A percentile compares a stretch with the other conserved stretches of the same genome.
phyloP scores from a whole-genome alignment of 2,329 filamentous ascomycete genomes.

The Trichophyton verrucosum region DNA sequence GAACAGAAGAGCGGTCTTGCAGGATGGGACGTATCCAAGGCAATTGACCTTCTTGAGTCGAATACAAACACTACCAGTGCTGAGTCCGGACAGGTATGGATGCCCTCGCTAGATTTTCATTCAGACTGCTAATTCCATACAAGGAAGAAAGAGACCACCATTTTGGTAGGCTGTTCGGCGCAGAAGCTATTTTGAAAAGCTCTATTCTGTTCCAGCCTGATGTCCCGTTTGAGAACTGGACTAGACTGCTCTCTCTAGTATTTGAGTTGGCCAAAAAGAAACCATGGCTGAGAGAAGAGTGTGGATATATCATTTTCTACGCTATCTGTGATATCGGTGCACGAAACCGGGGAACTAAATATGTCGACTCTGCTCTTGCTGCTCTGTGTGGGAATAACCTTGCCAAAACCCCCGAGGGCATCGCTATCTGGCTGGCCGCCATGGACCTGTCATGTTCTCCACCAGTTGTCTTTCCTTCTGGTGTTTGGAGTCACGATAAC shows the following conservation, averaged over 20 bases:
- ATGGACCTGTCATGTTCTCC: conserved; percentile 54
- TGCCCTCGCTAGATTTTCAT: not conserved
- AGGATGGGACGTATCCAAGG: conserved; percentile 28
- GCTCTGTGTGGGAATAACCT: conserved; percentile 53
- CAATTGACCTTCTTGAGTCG: conserved; percentile 41
- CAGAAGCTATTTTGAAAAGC: conserved; percentile 74
- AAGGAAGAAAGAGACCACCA: conserved; percentile 76
- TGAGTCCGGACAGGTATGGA: conserved; percentile 41
- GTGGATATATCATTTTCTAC: conserved; percentile 68
- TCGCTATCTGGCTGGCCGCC: conserved; percentile 73
- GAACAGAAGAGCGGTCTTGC: conserved; percentile 16
- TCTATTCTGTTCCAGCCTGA: conserved; percentile 53
- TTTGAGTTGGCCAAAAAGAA: conserved; percentile 67
- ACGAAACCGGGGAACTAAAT: conserved; percentile 30
- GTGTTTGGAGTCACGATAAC: conserved; percentile 61
- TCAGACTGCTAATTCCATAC: conserved; percentile 31
- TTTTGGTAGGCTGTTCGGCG: conserved; percentile 75
- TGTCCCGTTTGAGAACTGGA: conserved; percentile 39
- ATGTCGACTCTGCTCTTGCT: conserved; percentile 50
- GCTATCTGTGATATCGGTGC: conserved; percentile 46
- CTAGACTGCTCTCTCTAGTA: conserved; percentile 57
- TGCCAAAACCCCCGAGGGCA: conserved; percentile 71
- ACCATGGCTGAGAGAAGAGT: conserved; percentile 79
- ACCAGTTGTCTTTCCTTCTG: conserved; percentile 50
- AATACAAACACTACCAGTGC: conserved; percentile 42